Percentiles rank a stretch among this genome's conserved stretches.
Conservation (phyloP, 345 rosid genomes). For the Eucalyptus curtisii region DNA sequence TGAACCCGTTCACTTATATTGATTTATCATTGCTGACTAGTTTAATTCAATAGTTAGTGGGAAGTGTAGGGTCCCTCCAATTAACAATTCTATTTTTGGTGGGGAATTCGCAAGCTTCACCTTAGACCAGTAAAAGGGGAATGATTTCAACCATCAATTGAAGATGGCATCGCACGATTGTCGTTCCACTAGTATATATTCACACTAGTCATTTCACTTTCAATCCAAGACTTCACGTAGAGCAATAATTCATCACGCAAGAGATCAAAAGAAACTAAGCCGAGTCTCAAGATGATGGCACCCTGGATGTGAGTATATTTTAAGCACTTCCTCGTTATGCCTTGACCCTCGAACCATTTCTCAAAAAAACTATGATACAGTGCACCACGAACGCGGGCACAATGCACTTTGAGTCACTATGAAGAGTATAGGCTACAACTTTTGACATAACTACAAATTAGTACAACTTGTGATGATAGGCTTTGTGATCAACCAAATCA, state of each 20-base stretch:
- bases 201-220: background rate
- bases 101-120: too few relatives aligned
- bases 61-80: too few relatives aligned
- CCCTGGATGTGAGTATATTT: background rate
- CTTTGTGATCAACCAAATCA: background rate
- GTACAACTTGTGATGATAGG: too few relatives aligned
- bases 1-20: background rate
- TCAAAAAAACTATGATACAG: background rate
- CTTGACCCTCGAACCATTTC: background rate
- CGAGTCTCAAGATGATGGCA: background rate
- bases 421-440: background rate
- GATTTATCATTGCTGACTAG: too few relatives aligned
- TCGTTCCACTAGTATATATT: background rate
- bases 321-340: background rate
- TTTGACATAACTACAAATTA: background rate
- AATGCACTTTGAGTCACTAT: background rate
- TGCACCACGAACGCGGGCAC: background rate
- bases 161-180: background rate
- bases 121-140: background rate
- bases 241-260: background rate
- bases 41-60: too few relatives aligned
- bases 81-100: too few relatives aligned
- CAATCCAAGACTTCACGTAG: background rate
- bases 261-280: background rate
- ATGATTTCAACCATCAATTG: background rate